Evolutionary conservation across 2,329 filamentous ascomycete genomes (phyloP).

Genomic region (Alternaria gaisen): DNA sequence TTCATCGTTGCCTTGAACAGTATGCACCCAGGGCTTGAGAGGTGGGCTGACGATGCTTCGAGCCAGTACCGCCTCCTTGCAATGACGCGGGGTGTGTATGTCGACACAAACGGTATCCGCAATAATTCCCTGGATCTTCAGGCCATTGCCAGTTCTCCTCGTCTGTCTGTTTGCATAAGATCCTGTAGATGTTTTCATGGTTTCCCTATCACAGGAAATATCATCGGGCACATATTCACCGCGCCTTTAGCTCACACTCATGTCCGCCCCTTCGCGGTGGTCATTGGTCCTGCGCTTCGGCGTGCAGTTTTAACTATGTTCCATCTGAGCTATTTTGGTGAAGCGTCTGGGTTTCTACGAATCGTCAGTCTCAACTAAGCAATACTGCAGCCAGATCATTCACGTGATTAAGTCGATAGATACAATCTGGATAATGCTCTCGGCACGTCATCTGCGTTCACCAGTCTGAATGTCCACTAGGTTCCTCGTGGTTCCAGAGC

Average conservation of each 20-base stretch:
- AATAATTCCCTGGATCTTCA: neutral
- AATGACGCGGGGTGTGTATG: neutral
- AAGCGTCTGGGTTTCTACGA: neutral
- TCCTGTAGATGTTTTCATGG: neutral
- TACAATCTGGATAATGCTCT: neutral
- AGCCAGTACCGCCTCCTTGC: neutral
- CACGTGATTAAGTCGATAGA: neutral
- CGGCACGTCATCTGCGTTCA: neutral
- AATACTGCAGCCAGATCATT: neutral
- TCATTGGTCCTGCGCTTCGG: neutral
- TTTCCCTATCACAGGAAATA: neutral
- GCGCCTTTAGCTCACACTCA: rapidly evolving
- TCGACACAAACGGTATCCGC: neutral
- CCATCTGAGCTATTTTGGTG: neutral
- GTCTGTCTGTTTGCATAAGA: neutral
- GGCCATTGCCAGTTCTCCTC: neutral
- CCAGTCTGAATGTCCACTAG: neutral
- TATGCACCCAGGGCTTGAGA: neutral
- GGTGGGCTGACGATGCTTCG: neutral
- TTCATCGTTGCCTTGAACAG: neutral
- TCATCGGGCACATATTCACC: neutral
- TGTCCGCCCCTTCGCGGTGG: neutral
- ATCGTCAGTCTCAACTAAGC: neutral
- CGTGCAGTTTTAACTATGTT: neutral
- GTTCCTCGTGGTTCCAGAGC: neutral